A percentile compares a stretch with the other conserved stretches of the same genome.
Conservation (phyloP, 805 yeast genomes). For the Kodamaea jinghongensis region DNA sequence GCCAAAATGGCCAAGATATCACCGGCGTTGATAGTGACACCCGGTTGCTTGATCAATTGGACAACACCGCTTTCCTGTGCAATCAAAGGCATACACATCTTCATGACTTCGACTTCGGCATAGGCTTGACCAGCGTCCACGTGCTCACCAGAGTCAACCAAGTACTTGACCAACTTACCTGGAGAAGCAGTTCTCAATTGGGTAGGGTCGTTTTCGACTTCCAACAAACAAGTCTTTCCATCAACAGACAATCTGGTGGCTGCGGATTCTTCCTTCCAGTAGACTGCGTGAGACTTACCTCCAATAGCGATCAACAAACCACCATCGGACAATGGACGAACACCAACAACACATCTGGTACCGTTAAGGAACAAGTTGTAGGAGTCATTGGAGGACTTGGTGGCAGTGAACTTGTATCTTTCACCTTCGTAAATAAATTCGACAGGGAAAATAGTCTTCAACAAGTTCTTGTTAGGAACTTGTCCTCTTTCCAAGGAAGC, state of each 20-base stretch:
- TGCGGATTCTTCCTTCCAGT: slow-evolving; percentile 97
- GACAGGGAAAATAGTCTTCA: slow-evolving; percentile 86
- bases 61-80: slow-evolving; percentile 92
- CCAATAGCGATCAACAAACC: slow-evolving; percentile 84
- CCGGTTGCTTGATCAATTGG: slow-evolving; percentile 94
- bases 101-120: slow-evolving; percentile 99
- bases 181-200: slow-evolving; percentile 98
- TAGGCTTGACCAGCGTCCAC: slow-evolving; percentile 86
- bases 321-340: slow-evolving; percentile 88
- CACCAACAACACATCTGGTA: slow-evolving; percentile 83
- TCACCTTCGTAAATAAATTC: slow-evolving; percentile 95
- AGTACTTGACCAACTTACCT: slow-evolving; percentile 90
- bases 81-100: slow-evolving; percentile 97
- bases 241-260: slow-evolving; percentile 95
- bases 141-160: slow-evolving; percentile 96
- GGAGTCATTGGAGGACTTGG: slow-evolving; percentile 81
- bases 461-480: slow-evolving; percentile 76
- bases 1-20: slow-evolving; percentile 94
- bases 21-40: slow-evolving; percentile 95
- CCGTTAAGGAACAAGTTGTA: slow-evolving; percentile 94
- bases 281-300: slow-evolving; percentile 91
- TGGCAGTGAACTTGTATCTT: slow-evolving; percentile 92
- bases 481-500: slow-evolving; percentile 91
- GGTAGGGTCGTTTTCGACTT: slow-evolving; percentile 96
- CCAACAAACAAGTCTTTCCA: slow-evolving; percentile 89